Evolutionary conservation across 768 basidiomycete genomes (phyloP), one percentile per base, ranked within the genome.

Genomic region (Crepidotus variabilis): DNA sequence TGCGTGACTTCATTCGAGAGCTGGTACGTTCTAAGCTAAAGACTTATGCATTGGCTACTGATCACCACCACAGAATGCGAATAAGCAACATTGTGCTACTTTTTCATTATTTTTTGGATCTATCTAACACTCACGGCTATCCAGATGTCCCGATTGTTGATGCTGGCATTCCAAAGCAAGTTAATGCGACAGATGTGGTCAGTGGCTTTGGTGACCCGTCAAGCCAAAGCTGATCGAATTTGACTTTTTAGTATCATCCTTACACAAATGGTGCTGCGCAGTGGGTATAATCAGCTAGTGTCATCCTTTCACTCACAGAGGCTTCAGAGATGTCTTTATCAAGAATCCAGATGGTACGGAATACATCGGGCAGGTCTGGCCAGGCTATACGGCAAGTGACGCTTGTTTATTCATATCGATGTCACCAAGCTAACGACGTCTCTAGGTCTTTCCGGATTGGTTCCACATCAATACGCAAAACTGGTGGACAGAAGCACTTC

Each of bases 291-390:
- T 45, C 3, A 3, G 3, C 3, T 28, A 21, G 52, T 55, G 53
- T n/a, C 45, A 6, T 51, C 51, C 45, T 56, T 22, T 39, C 55
- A 20, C 36, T 9, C 11, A 21, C 35, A 47, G 51, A 56, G 52
- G 57, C 60, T 53, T 20, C 57, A 87, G 86, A n/a, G 78, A 82
- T 49, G 79, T 84, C 0, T 92, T 85, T 68, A 80, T 92, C 51
- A 89, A 83, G 61, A 90, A 92, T 66, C 85, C 85, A 0, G 85
- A 92, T 62, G 85, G 84, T 0, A 78, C 84, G 35, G 79, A 85
- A 62, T 91, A 87, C 67, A 65, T 89, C 1, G 90, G 90, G 10
- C 78, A 85, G 64, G 88, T 90, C 8, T 91, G 87, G 88, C 88
- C 89, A 16, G 87, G 89, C 21, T 86, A 82, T 68, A 85, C 86